Evolutionary conservation across 2,329 filamentous ascomycete species (phyloP), one percentile per base, ranked within the genome.

Genomic region (Talaromyces funiculosus): DNA sequence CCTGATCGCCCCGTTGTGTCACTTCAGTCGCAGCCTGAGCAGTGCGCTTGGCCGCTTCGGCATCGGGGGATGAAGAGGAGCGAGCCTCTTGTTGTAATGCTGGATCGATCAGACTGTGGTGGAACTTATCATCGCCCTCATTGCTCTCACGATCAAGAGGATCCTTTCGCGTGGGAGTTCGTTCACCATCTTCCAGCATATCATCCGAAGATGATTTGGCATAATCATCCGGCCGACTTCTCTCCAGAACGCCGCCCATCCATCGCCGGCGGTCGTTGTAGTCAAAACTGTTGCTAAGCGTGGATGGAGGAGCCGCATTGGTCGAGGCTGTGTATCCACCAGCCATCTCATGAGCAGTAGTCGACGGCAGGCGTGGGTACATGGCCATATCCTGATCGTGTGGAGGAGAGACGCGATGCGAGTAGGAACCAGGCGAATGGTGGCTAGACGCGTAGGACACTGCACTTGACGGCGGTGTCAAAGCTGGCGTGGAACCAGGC

Each of bases 371-470:
- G 54, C 80, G 84, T 4, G 85, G 85, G 68, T 88, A 88, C 82
- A 87, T 84, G 70, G 78, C 76, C 47, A 79, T 79, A 55, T 73
- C 76, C 61, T 74, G 71, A 59, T 80, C 76, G 60, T 80, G 77
- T 12, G 78, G 78, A 0, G 82, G 81, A 9, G 80, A 80, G 51
- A 84, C 77, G 61, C 77, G 80, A 62, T 80, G 78, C 57, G 73
- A 72, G 58, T 80, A 75, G 37, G 82, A 83, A 65, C 80, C 77
- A 5, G 84, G 84, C 3, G 85, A 87, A 63, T 86, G 84, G 64
- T 86, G 84, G 64, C 82, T 81, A 4, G 85, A 86, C 51, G 79
- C 83, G 71, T 87, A 86, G 0, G 84, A 86, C 63, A 86, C 79
- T 18, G 84, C 82, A 63, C 83, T 86, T 4, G 82, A 84, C 1